phyloP scores from a whole-genome alignment of 2,329 filamentous ascomycete genomes.

The Davidsoniella eucalypti region DNA sequence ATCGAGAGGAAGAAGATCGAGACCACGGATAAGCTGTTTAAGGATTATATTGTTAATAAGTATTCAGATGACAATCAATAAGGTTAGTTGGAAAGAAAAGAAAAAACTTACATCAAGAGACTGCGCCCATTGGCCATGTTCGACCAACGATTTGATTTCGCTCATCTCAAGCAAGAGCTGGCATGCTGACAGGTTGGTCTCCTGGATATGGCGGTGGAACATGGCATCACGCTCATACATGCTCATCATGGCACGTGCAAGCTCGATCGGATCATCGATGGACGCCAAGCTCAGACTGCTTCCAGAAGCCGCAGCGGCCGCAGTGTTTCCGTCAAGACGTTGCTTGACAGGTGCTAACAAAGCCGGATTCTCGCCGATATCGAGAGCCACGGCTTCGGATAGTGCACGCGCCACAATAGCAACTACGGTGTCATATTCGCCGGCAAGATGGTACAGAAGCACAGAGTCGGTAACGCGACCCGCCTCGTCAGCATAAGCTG shows the following conservation, averaged over 20 bases:
- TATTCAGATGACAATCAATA: neutral
- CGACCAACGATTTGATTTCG: conserved; percentile 40
- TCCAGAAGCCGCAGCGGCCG: conserved; percentile 39
- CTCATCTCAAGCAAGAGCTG: conserved; percentile 43
- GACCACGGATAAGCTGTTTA: conserved; percentile 48
- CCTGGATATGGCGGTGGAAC: conserved; percentile 41
- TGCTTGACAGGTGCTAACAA: conserved; percentile 68
- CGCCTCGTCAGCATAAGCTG: conserved; percentile 83
- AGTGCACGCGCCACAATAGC: conserved; percentile 76
- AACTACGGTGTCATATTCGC: conserved; percentile 91
- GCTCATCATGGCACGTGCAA: conserved; percentile 43
- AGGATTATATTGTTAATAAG: conserved; percentile 1
- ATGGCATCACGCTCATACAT: conserved; percentile 46
- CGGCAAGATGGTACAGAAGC: conserved; percentile 81
- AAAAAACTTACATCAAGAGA: conserved; percentile 37
- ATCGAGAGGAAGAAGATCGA: conserved; percentile 67
- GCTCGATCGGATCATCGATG: conserved; percentile 43
- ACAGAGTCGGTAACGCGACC: conserved; percentile 88
- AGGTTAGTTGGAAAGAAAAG: neutral
- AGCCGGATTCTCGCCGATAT: conserved; percentile 67
- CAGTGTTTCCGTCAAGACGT: conserved; percentile 30
- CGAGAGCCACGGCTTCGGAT: conserved; percentile 74
- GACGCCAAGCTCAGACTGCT: conserved; percentile 22
- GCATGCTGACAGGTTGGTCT: conserved; percentile 40
- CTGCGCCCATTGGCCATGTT: conserved; percentile 38